phyloP scores from a whole-genome alignment of 1,284 basidiomycete species.

The Tylopilus sp. region DNA sequence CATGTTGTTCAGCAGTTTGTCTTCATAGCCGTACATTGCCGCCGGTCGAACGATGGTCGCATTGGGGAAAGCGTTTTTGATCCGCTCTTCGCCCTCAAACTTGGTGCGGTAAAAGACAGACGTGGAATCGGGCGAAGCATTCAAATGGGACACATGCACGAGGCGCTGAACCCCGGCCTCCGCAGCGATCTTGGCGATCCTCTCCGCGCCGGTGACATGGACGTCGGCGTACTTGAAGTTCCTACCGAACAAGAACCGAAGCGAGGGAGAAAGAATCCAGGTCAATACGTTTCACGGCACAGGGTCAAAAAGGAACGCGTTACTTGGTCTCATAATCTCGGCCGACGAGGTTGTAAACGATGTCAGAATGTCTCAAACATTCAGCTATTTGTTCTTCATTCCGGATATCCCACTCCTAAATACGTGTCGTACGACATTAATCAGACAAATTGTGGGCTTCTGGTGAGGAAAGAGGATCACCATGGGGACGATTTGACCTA shows the following conservation, averaged over 20 bases:
- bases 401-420: slow-evolving; percentile 69
- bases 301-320: slow-evolving; percentile 14
- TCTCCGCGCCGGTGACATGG: slow-evolving; percentile 72
- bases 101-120: slow-evolving; percentile 89
- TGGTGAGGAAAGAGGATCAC: slow-evolving; percentile 38
- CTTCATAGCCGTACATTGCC: slow-evolving; percentile 88
- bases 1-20: slow-evolving; percentile 91
- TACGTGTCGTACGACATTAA: slow-evolving; percentile 21
- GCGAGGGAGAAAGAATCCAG: neutral
- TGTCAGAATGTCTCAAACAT: slow-evolving; percentile 92
- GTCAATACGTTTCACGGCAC: slow-evolving; percentile 9
- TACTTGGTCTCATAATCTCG: slow-evolving; percentile 73
- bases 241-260: slow-evolving; percentile 41
- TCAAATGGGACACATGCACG: slow-evolving; percentile 94
- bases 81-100: slow-evolving; percentile 84
- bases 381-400: slow-evolving; percentile 75
- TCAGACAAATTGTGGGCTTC: slow-evolving; percentile 22
- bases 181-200: slow-evolving; percentile 79
- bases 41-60: slow-evolving; percentile 90
- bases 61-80: slow-evolving; percentile 78
- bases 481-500: slow-evolving; percentile 95
- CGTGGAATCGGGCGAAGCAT: slow-evolving; percentile 75
- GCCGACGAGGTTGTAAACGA: slow-evolving; percentile 44
- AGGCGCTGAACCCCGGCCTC: slow-evolving; percentile 78
- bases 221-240: slow-evolving; percentile 82